Percentiles rank a stretch among this genome's conserved stretches.
phyloP scores from a whole-genome alignment of 129 eudicot genomes.

The Chrysanthemum seticuspe region DNA sequence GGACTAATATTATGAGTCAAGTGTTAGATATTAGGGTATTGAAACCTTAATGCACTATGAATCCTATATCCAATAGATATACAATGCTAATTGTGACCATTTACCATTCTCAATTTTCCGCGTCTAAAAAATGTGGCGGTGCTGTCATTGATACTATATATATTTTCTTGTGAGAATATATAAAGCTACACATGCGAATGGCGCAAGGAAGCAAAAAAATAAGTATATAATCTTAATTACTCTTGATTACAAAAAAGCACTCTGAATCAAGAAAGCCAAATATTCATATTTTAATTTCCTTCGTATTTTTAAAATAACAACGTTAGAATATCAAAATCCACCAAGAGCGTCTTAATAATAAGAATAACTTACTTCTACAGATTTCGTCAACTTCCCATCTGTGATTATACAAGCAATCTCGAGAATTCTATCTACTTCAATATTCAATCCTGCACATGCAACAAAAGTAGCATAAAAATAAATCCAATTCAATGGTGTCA shows the following conservation, averaged over 20 bases:
- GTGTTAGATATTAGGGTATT: not conserved
- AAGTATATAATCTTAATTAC: not conserved
- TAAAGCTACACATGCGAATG: too few relatives aligned
- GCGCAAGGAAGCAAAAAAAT: not conserved
- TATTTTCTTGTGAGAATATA: too few relatives aligned
- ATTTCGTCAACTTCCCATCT: constrained; percentile 79
- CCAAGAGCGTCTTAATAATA: constrained; percentile 18
- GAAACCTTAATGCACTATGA: not conserved
- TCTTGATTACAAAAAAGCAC: not conserved
- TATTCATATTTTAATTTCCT: not conserved
- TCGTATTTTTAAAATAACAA: not conserved
- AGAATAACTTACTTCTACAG: constrained; percentile 59
- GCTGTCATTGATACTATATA: too few relatives aligned
- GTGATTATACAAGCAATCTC: constrained; percentile 95
- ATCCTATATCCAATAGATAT: not conserved
- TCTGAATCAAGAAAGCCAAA: constrained; percentile 12
- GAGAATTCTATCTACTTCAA: constrained; percentile 82
- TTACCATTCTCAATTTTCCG: too few relatives aligned
- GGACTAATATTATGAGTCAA: not conserved
- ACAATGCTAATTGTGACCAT: not conserved
- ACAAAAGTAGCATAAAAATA: constrained; percentile 5
- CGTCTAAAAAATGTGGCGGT: too few relatives aligned
- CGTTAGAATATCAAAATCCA: constrained; percentile 2
- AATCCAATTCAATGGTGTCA: not conserved
- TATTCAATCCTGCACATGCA: constrained; percentile 68